These are phyloP conservation scores for Fusarium begoniae DNA, from an alignment of 2,329 filamentous ascomycete species.

Conservation along the genomic window DNA sequence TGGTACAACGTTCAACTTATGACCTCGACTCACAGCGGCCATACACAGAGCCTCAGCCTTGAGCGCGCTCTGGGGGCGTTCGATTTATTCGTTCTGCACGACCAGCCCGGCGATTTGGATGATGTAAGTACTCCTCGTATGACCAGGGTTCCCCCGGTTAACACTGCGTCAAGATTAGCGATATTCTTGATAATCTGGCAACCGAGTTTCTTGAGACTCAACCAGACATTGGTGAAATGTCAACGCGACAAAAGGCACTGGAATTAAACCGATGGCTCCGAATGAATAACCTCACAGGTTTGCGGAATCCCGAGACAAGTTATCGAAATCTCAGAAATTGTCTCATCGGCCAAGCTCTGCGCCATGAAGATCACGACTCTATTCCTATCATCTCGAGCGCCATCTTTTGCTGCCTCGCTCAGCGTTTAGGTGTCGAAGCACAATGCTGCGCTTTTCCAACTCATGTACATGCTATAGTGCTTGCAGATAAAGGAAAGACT, in stretches of 20 bases:
- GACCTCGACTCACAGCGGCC: slow-evolving; percentile 20
- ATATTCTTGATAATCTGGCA: slow-evolving; percentile 72
- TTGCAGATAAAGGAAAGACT: slow-evolving; percentile 66
- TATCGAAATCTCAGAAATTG: slow-evolving; percentile 88
- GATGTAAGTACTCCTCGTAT: slow-evolving; percentile 61
- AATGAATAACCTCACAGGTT: slow-evolving; percentile 73
- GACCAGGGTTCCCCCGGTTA: slow-evolving; percentile 1
- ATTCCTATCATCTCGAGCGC: slow-evolving; percentile 86
- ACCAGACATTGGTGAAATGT: slow-evolving; percentile 63
- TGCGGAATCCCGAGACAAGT: slow-evolving; percentile 68
- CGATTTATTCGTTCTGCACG: slow-evolving; percentile 87
- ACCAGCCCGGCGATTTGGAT: slow-evolving; percentile 76
- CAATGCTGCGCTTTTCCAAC: slow-evolving; percentile 83
- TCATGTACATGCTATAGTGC: slow-evolving; percentile 84
- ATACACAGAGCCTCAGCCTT: slow-evolving; percentile 59
- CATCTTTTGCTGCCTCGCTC: slow-evolving; percentile 85
- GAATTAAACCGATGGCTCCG: slow-evolving; percentile 76
- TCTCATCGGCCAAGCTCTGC: slow-evolving; percentile 84
- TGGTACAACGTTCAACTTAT: slow-evolving; percentile 65
- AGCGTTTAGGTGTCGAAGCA: slow-evolving; percentile 77
- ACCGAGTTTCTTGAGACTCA: slow-evolving; percentile 62
- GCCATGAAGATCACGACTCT: slow-evolving; percentile 76
- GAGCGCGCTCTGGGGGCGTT: slow-evolving; percentile 83
- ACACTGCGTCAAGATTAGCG: slow-evolving; percentile 59
- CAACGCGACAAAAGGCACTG: slow-evolving; percentile 73